Percentiles rank a stretch among this genome's conserved stretches.
Evolutionary conservation across 2,329 filamentous ascomycete genomes (phyloP).

Genomic region (Ceratocystis albifundus): DNA sequence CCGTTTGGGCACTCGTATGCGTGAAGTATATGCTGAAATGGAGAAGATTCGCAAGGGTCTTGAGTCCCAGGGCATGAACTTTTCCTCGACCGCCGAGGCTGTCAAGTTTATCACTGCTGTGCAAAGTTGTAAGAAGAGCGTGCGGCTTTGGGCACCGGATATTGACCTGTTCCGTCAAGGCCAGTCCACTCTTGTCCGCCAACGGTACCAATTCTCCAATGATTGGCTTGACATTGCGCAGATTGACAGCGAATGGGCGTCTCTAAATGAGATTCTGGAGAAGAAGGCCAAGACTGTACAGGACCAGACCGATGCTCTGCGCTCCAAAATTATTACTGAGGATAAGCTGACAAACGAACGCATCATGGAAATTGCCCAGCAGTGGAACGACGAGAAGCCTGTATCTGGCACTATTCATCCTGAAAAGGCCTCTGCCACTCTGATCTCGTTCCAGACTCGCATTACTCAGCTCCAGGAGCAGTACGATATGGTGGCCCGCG

Average conservation of each 20-base stretch:
- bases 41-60: slow-evolving; percentile 82
- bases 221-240: slow-evolving; percentile 96
- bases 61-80: slow-evolving; percentile 83
- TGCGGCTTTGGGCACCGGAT: slow-evolving; percentile 87
- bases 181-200: slow-evolving; percentile 78
- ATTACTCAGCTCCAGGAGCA: slow-evolving; percentile 79
- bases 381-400: slow-evolving; percentile 96
- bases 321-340: slow-evolving; percentile 88
- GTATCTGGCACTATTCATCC: slow-evolving; percentile 90
- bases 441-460: slow-evolving; percentile 70
- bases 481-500: slow-evolving; percentile 85
- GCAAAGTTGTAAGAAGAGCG: slow-evolving; percentile 88
- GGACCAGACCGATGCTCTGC: slow-evolving; percentile 88
- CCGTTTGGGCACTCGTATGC: slow-evolving; percentile 79
- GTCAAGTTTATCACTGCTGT: slow-evolving; percentile 98
- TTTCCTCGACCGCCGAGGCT: slow-evolving; percentile 88
- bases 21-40: slow-evolving; percentile 83
- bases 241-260: slow-evolving; percentile 90
- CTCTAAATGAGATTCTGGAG: slow-evolving; percentile 79
- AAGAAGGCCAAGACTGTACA: slow-evolving; percentile 92
- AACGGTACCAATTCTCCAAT: slow-evolving; percentile 83
- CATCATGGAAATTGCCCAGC: slow-evolving; percentile 67
- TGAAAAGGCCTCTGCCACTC: slow-evolving; percentile 70
- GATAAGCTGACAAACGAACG: slow-evolving; percentile 84
- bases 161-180: slow-evolving; percentile 94